Evolutionary conservation across 805 yeast species (phyloP).

Genomic region (Kodamaea sagamina): DNA sequence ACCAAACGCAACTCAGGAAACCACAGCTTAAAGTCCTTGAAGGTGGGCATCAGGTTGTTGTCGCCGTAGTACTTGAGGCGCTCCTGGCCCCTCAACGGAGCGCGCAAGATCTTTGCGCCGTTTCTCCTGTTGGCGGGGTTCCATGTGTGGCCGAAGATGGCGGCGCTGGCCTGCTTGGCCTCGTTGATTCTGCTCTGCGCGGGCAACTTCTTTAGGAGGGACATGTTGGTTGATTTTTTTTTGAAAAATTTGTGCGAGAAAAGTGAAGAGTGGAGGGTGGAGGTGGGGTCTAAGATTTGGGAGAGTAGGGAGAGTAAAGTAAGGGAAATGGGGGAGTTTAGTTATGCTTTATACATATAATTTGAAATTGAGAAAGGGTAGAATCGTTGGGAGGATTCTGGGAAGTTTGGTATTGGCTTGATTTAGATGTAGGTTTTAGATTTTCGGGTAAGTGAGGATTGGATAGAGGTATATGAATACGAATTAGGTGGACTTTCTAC

Average conservation of each 20-base stretch:
- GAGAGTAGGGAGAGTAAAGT: not conserved
- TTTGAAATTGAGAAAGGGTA: too few relatives aligned
- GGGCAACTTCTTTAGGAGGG: slow-evolving; percentile 39
- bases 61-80: slow-evolving; percentile 68
- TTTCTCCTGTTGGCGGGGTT: slow-evolving; percentile 68
- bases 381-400: too few relatives aligned
- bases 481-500: too few relatives aligned
- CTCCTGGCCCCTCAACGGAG: slow-evolving; percentile 73
- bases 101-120: slow-evolving; percentile 68
- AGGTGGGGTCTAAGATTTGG: not conserved
- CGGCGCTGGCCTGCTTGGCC: slow-evolving; percentile 60
- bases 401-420: too few relatives aligned
- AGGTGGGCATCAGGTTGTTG: slow-evolving; percentile 65
- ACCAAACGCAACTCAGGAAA: slow-evolving; percentile 54
- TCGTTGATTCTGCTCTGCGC: slow-evolving; percentile 51
- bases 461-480: too few relatives aligned
- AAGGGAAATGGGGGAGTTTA: too few relatives aligned
- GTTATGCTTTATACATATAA: too few relatives aligned
- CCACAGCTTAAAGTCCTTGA: slow-evolving; percentile 57
- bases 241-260: not conserved
- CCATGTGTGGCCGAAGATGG: slow-evolving; percentile 67
- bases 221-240: slow-evolving; percentile 17
- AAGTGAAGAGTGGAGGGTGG: not conserved
- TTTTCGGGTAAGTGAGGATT: too few relatives aligned
- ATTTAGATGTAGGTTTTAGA: too few relatives aligned